Conservation (phyloP, 2,329 filamentous ascomycete species). For the Monosporascus ibericus region DNA sequence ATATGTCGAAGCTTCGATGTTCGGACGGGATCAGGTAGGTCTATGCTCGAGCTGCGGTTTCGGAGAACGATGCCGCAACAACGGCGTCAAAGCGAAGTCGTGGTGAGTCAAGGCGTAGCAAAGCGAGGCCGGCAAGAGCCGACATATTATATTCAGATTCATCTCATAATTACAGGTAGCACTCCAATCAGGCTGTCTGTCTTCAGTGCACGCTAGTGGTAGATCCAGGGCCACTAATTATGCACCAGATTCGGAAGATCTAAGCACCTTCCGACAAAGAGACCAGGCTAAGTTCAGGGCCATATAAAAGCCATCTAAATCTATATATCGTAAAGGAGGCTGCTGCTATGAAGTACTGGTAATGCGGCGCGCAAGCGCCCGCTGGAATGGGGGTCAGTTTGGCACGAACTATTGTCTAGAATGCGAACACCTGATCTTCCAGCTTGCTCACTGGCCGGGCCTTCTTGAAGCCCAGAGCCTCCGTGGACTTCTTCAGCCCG, state of each 20-base stretch:
- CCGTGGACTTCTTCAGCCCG: constrained; percentile 93
- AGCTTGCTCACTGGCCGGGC: constrained; percentile 94
- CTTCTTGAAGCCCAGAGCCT: constrained; percentile 85
- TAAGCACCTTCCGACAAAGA: not conserved
- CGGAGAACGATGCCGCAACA: not conserved
- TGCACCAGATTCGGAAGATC: not conserved
- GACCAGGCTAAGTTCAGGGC: not conserved
- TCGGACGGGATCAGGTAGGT: not conserved
- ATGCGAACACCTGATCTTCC: constrained; percentile 96
- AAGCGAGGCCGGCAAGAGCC: not conserved
- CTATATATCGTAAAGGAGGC: not conserved
- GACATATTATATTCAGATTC: not conserved
- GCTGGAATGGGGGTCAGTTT: not conserved
- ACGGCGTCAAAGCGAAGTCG: not conserved
- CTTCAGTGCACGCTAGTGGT: not conserved
- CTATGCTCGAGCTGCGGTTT: not conserved
- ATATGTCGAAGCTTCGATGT: not conserved
- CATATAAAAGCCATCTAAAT: not conserved
- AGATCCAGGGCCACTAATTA: not conserved
- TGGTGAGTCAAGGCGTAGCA: not conserved
- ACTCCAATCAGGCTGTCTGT: not conserved
- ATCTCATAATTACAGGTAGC: not conserved
- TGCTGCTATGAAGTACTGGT: not conserved
- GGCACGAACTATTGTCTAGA: constrained; percentile 45
- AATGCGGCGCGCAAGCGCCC: not conserved